Conservation (phyloP, 73 alveolate genomes). For the Tetrahymena thermophila region DNA sequence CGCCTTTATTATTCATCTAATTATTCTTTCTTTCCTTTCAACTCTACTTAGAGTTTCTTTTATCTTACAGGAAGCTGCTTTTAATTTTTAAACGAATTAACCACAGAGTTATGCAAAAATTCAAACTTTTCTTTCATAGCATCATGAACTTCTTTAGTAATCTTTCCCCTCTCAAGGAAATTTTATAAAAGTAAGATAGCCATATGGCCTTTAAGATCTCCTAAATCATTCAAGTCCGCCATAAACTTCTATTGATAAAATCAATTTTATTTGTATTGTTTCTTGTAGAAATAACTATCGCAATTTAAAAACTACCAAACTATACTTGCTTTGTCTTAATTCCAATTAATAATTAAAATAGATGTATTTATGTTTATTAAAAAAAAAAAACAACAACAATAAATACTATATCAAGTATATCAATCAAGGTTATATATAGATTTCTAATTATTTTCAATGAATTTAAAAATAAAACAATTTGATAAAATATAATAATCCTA, state of each 20-base stretch:
- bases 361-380: not conserved
- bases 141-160: constrained; percentile 37
- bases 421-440: not conserved
- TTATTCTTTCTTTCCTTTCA: constrained; percentile 32
- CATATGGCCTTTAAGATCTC: not conserved
- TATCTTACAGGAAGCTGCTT: constrained; percentile 33
- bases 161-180: constrained; percentile 21
- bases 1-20: constrained; percentile 12
- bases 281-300: not conserved
- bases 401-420: no score
- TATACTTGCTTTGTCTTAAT: not conserved
- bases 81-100: constrained; percentile 47
- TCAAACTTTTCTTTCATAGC: constrained; percentile 47
- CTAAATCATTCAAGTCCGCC: not conserved
- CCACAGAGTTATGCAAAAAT: constrained; percentile 45
- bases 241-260: not conserved
- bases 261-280: not conserved
- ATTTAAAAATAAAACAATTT: not conserved
- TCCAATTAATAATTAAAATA: not conserved
- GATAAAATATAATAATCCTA: not conserved
- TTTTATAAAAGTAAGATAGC: not conserved
- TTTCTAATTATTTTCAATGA: no score
- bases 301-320: not conserved
- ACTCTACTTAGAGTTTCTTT: constrained; percentile 29
- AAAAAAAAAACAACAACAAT: not conserved